Evolutionary conservation across 176 grass and related monocot species (phyloP), one percentile per base, ranked within the genome.

Genomic region (Dactylis glomerata): DNA sequence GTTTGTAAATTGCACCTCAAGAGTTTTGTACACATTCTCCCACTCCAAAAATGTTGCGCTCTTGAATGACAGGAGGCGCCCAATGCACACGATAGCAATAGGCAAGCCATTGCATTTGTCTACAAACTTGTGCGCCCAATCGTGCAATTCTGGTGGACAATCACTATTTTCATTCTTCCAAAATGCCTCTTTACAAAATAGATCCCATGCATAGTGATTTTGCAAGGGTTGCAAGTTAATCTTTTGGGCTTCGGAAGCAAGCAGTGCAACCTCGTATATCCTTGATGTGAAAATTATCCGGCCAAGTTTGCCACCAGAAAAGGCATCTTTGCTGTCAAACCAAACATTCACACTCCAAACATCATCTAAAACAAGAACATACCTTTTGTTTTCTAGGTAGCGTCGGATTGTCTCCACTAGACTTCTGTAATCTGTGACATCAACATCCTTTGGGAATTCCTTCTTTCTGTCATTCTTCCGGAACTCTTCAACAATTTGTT

Each of bases 181-280:
- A 28, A 87, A 90, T 5, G 84, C 80, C 36, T 73, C 81, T 27
- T 80, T 87, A 22, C 84, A 87, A 52, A 91, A 91, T 31, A 91
- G 59, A 11, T 71, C 47, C 84, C 81, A 68, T 38, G 89, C 75
- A 26, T 69, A 24, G 28, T 80, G 34, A 19, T 50, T 64, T 34
- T 80, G 56, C 22, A 91, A 50, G 51, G 88, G 88, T 7, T 86
- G 75, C 7, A 90, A 56, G 14, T 79, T 59, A 49, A 87, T 75
- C 45, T 37, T 82, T 15, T 19, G 30, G 32, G 57, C 50, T 83
- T 58, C 52, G 15, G 52, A 71, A n/a, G 73, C 62, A 2, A 88
- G 73, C 1, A 37, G 27, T 14, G 86, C 86, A 1, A 88, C 80
- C 12, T 88, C 64, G 8, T 70, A 46, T 12, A 63, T 83, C 16